Base-by-base conservation (phyloP, 495 filamentous ascomycete genomes). In the Clavariopsis aquatica region DNA sequence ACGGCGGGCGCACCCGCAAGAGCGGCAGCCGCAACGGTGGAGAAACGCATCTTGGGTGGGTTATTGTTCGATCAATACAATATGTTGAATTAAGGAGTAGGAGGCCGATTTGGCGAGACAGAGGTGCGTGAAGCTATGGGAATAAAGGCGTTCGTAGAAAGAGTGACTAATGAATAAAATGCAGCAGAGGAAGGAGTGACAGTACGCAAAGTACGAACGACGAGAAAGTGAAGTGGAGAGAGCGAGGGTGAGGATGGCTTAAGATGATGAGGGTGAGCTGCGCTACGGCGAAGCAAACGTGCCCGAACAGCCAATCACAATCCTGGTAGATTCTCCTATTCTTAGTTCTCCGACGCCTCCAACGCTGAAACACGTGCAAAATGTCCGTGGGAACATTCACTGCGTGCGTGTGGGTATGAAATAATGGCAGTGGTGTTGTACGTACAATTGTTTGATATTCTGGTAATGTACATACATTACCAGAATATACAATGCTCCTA, bases 1-100 rank as follows among this genome's bases (percentile, higher is more conserved):
- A 80, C 56, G 31, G 75, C 73, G 22, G 81, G 74, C 20, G 79
- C 71, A 20, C 70, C 69, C 7, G 78, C 74, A 45, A 78, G 71
- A 13, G 74, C 71, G 15, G 67, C 60, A 20, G 73, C 72, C 46
- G 77, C 57, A 61, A 80, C 43, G n/a, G 73, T 64, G n/a, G 68
- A 69, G 69, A 78, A 78, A 61, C 64, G 69, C 77, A 79, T 79
- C 27, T 43, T 71, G 34, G 31, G 6, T 38, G 51, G 23, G 47
- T 31, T 34, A 27, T 38, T n/a, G 12, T 41, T 26, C 23, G 56
- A 10, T n/a, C n/a, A n/a, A 15, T n/a, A 47, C 8, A 34, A 59
- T 45, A n/a, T 3, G 34, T 58, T 2, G 26, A 45, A 28, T 28
- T 27, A n/a, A 29, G 36, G 23, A 19, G 38, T 1, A 29, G 38